Base-by-base conservation (phyloP, 306 rosid genomes). In the Cucumis melo region DNA sequence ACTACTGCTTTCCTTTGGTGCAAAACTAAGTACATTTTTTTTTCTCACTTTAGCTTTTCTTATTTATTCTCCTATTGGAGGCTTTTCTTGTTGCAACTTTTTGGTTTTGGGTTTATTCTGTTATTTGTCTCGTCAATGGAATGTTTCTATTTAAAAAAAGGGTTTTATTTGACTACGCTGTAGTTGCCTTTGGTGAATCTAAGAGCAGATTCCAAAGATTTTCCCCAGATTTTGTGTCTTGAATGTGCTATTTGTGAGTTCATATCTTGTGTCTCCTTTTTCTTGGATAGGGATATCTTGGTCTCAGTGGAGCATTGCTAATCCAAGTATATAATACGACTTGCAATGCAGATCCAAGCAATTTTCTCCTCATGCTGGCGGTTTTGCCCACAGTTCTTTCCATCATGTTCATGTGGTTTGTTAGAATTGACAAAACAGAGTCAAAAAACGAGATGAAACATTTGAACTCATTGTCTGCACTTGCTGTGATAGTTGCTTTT, bases 221-320 rank as follows among this genome's bases (percentile, higher is more conserved):
- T 36, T 19, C 8, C 27, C 72, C 50, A 36, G 29, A 38, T 17
- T 65, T 65, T 65, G 72, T 8, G 14, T 65, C 50, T 65, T 19
- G 51, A 65, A 38, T 65, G 41, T 65, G 73, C 73, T 38, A 19
- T n/a, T n/a, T 20, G 2, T 42, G 32, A 65, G 21, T 67, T 10
- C 19, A 14, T 8, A 64, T 38, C 24, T 38, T 4, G 54, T 11
- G 32, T 17, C n/a, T 41, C 11, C 10, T 41, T 72, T 66, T 78
- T 13, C 75, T 66, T 89, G 23, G 63, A 8, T 89, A 93, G 98
- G 97, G 97, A 7, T 93, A 88, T 84, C 81, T 91, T 58, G 98
- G 98, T 74, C 86, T 93, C 12, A 91, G 98, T 81, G 97, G 97
- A 77, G 98, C 98, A 68, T 87, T 91, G 71, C 75, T 93, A 62